phyloP scores from a whole-genome alignment of 208 protist species.

The Phytomonas sp. region DNA sequence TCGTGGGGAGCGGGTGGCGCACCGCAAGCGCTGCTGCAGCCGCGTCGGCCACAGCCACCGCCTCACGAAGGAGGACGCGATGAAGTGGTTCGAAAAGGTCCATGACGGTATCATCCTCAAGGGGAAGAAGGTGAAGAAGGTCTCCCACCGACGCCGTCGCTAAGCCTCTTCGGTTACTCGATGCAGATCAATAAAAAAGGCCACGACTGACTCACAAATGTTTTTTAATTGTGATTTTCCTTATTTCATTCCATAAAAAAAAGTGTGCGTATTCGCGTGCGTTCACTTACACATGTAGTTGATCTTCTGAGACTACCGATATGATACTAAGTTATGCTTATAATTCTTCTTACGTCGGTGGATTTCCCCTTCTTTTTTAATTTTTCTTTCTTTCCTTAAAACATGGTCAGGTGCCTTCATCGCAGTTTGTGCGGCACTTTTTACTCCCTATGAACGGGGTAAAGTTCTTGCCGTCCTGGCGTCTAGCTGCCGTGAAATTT shows the following conservation, averaged over 20 bases:
- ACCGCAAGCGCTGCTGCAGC: slow-evolving; percentile 75
- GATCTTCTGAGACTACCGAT: not conserved
- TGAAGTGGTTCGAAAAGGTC: slow-evolving; percentile 99
- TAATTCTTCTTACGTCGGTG: slow-evolving; percentile 11
- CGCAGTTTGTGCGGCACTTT: not conserved
- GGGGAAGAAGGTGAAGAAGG: slow-evolving; percentile 94
- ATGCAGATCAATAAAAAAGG: not conserved
- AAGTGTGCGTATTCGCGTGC: not conserved
- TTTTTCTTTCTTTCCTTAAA: not conserved
- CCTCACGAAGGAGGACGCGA: slow-evolving; percentile 96
- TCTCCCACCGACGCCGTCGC: slow-evolving; percentile 97
- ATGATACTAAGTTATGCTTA: slow-evolving; percentile 6
- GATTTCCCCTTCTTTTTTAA: not conserved
- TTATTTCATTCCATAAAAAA: slow-evolving; percentile 5
- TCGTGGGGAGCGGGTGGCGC: slow-evolving; percentile 94
- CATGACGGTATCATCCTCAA: slow-evolving; percentile 96
- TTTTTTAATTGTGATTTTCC: slow-evolving; percentile 13
- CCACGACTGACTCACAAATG: not conserved
- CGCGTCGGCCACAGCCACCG: slow-evolving; percentile 92
- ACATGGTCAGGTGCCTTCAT: not conserved
- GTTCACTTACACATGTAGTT: not conserved
- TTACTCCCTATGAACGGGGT: not conserved
- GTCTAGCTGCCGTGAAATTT: too few relatives aligned
- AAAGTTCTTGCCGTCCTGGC: too few relatives aligned
- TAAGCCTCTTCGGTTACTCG: slow-evolving; percentile 65